Conservation (phyloP, 306 rosid genomes). For the Canavalia ensiformis region DNA sequence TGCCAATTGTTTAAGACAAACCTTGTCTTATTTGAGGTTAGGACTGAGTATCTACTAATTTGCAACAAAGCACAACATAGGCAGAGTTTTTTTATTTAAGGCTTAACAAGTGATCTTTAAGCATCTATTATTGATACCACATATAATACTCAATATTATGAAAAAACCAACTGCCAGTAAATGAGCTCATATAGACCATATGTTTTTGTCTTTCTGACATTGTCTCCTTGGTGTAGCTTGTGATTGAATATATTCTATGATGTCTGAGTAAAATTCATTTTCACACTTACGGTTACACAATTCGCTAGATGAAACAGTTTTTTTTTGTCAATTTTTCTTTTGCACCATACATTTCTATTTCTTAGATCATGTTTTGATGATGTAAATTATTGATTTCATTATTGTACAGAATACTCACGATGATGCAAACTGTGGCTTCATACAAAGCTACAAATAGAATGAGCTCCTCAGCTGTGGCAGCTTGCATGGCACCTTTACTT, state of each 20-base stretch:
- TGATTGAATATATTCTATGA: slow-evolving; percentile 26
- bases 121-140: slow-evolving; percentile 4
- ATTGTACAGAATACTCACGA: slow-evolving; percentile 76
- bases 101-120: not conserved
- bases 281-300: slow-evolving; percentile 9
- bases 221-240: not conserved
- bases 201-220: not conserved
- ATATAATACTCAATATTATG: not conserved
- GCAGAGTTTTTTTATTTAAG: not conserved
- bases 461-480: slow-evolving; percentile 98
- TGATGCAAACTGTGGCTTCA: slow-evolving; percentile 88
- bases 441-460: slow-evolving; percentile 82
- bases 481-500: slow-evolving; percentile 99
- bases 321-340: slow-evolving; percentile 14
- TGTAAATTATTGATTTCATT: slow-evolving; percentile 41
- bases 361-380: not conserved
- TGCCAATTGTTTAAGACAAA: not conserved
- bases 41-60: not conserved
- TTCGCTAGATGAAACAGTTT: not conserved
- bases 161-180: not conserved
- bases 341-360: slow-evolving; percentile 15
- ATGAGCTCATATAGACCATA: slow-evolving; percentile 10
- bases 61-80: not conserved
- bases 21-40: not conserved
- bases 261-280: slow-evolving; percentile 18